Conservation (phyloP, 768 basidiomycete genomes). For the Hirschioporus abietinus region DNA sequence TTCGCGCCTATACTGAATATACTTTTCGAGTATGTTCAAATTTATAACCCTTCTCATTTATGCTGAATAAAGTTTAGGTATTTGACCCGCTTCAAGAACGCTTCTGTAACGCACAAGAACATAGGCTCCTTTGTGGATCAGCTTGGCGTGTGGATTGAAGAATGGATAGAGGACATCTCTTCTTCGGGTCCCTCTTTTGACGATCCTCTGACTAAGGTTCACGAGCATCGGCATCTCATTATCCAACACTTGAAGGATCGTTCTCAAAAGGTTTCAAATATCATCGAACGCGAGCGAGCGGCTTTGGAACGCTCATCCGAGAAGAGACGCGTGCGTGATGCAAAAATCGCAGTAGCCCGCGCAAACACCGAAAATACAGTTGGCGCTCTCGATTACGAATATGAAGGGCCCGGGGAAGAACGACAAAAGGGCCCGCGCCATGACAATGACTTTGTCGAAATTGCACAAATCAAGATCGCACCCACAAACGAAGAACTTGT, state of each 20-base stretch:
- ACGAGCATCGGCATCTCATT: slow-evolving; percentile 10
- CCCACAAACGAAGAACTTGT: slow-evolving; percentile 67
- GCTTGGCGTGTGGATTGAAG: slow-evolving; percentile 19
- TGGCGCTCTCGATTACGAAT: slow-evolving; percentile 17
- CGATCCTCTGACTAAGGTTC: slow-evolving; percentile 14
- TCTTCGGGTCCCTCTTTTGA: slow-evolving; percentile 16
- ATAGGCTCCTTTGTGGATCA: slow-evolving; percentile 18
- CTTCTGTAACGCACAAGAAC: slow-evolving; percentile 15
- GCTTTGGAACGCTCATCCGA: slow-evolving; percentile 1
- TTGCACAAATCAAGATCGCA: slow-evolving; percentile 55
- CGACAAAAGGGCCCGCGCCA: slow-evolving; percentile 52
- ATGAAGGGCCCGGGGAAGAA: slow-evolving; percentile 49
- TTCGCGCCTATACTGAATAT: slow-evolving; percentile 42
- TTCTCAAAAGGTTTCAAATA: slow-evolving; percentile 17
- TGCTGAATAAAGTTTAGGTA: slow-evolving; percentile 17
- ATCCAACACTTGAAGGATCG: slow-evolving; percentile 14
- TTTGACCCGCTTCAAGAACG: slow-evolving; percentile 23
- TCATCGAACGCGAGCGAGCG: slow-evolving; percentile 20
- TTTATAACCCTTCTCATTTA: not conserved
- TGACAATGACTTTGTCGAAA: slow-evolving; percentile 59
- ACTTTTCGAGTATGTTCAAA: slow-evolving; percentile 43
- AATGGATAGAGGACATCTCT: slow-evolving; percentile 20
- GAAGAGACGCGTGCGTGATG: not conserved
- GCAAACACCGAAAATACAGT: slow-evolving; percentile 9
- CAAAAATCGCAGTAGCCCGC: too few relatives aligned